Evolutionary conservation across 306 rosid genomes (phyloP).

Genomic region (Vigna angularis): DNA sequence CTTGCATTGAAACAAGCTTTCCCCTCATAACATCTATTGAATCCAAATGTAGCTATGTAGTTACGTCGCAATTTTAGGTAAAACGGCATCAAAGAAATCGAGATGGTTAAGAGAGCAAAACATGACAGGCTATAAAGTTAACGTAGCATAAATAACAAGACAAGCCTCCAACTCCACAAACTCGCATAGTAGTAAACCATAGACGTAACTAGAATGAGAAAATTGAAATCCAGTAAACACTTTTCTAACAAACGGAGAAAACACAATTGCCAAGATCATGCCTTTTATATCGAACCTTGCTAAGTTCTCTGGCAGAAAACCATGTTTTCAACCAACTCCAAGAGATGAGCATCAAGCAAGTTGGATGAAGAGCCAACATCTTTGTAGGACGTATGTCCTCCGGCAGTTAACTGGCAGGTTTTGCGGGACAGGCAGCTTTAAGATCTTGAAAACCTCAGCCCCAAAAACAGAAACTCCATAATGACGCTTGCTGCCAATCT

Average conservation of each 20-base stretch:
- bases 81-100: not conserved
- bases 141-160: constrained; percentile 1
- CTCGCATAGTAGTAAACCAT: not conserved
- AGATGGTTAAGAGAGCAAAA: constrained; percentile 30
- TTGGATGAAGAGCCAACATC: constrained; percentile 32
- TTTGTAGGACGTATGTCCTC: constrained; percentile 27
- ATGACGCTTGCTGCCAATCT: constrained; percentile 42
- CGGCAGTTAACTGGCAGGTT: constrained; percentile 50
- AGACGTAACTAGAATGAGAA: constrained; percentile 16
- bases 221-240: constrained; percentile 13
- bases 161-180: constrained; percentile 21
- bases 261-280: constrained; percentile 30
- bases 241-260: constrained; percentile 45
- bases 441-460: constrained; percentile 52
- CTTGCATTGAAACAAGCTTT: not conserved
- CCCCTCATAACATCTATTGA: not conserved
- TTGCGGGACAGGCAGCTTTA: constrained; percentile 43
- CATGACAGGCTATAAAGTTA: not conserved
- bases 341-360: constrained; percentile 28
- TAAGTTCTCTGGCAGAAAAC: constrained; percentile 44
- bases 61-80: not conserved
- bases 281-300: constrained; percentile 41
- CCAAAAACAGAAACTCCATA: constrained; percentile 48
- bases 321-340: constrained; percentile 42
- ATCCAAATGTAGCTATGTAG: no score